phyloP scores from a whole-genome alignment of 176 grass and related monocot species.

The Oryza nivara region DNA sequence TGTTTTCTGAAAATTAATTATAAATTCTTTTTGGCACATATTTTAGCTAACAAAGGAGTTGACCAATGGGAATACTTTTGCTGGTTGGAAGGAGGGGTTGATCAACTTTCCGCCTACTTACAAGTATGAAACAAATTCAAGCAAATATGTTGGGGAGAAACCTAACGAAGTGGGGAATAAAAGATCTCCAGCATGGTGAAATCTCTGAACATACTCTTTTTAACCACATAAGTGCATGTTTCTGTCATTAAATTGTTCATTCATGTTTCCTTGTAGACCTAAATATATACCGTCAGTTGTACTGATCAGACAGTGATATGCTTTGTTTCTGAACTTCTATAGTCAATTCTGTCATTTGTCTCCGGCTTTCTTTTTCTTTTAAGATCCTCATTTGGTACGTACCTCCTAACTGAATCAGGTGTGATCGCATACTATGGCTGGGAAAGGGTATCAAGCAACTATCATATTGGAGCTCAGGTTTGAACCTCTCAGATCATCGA shows the following conservation, averaged over 20 bases:
- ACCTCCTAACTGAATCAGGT: conserved; percentile 52
- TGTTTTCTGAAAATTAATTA: conserved; percentile 9
- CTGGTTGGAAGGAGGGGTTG: conserved; percentile 65
- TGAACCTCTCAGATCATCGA: conserved; percentile 63
- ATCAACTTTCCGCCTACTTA: conserved; percentile 74
- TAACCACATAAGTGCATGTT: neutral
- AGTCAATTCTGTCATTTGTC: neutral
- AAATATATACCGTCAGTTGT: too few relatives aligned
- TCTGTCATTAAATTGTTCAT: too few relatives aligned
- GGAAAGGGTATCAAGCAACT: conserved; percentile 62
- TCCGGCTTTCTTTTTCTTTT: neutral
- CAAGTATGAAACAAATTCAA: conserved; percentile 62
- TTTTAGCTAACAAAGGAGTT: conserved; percentile 65
- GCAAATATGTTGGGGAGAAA: conserved; percentile 59
- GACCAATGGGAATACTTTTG: conserved; percentile 59
- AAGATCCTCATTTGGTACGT: conserved; percentile 20
- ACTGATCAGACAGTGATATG: neutral
- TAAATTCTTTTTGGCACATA: neutral
- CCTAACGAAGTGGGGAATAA: conserved; percentile 58
- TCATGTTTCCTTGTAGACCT: too few relatives aligned
- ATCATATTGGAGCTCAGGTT: conserved; percentile 61
- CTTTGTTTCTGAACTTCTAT: neutral
- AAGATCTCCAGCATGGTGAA: conserved; percentile 73
- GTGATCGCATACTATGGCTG: conserved; percentile 64
- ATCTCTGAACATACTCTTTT: conserved; percentile 17